These are phyloP conservation scores for Fusarium heterosporum DNA, from an alignment of 2,329 filamentous ascomycete species.

Conservation along the genomic window DNA sequence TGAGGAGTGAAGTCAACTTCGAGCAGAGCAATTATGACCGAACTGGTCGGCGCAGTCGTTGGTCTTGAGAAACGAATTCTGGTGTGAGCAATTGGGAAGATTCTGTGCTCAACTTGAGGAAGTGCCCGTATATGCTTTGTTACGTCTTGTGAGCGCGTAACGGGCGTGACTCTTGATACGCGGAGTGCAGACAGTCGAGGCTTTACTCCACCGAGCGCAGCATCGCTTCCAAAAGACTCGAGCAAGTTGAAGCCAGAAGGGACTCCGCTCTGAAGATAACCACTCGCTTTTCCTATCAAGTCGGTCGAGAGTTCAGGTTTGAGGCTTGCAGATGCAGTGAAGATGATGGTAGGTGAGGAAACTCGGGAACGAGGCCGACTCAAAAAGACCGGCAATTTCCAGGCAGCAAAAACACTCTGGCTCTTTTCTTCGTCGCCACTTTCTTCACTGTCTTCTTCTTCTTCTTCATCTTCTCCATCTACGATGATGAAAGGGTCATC, in stretches of 20 bases:
- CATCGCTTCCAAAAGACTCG: conserved; percentile 76
- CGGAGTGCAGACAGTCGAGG: conserved; percentile 78
- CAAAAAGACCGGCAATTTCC: conserved; percentile 71
- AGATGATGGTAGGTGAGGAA: conserved; percentile 73
- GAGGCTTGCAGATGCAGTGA: conserved; percentile 70
- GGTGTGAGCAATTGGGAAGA: conserved; percentile 77
- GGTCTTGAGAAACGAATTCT: conserved; percentile 78
- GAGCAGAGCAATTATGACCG: conserved; percentile 75
- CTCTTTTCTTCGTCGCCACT: conserved; percentile 33
- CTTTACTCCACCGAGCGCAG: conserved; percentile 68
- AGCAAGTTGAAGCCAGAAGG: conserved; percentile 82
- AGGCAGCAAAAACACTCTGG: conserved; percentile 65
- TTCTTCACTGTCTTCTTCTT: conserved; percentile 51
- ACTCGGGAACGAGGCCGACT: conserved; percentile 72
- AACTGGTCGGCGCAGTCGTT: conserved; percentile 66
- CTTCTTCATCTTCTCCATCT: conserved; percentile 52
- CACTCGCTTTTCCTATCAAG: conserved; percentile 55
- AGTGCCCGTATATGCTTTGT: conserved; percentile 73
- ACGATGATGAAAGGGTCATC: conserved; percentile 64
- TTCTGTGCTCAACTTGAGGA: conserved; percentile 70
- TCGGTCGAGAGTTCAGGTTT: conserved; percentile 58
- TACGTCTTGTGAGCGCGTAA: conserved; percentile 70
- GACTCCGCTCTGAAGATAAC: conserved; percentile 76
- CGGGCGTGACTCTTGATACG: conserved; percentile 79
- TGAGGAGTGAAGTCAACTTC: conserved; percentile 80